Conservation (phyloP, 371 early-diverging fungal species). For the Phascolomyces articulosus region DNA sequence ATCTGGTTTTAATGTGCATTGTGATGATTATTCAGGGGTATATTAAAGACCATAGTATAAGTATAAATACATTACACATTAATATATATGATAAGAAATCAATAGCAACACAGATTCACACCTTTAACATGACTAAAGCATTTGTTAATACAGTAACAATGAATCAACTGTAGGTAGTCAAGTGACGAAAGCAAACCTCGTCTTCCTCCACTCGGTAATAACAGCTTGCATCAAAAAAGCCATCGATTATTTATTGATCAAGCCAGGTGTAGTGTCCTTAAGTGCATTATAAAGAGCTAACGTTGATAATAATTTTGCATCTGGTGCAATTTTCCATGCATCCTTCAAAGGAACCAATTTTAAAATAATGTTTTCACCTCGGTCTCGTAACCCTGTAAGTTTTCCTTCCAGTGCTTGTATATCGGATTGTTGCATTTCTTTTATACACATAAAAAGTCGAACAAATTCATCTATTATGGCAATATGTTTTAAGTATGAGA, state of each 20-base stretch:
- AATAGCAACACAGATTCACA: too few relatives aligned
- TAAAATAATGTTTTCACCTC: constrained; percentile 80
- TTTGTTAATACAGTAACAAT: too few relatives aligned
- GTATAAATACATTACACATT: too few relatives aligned
- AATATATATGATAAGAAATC: too few relatives aligned
- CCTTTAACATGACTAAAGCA: too few relatives aligned
- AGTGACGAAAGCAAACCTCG: too few relatives aligned
- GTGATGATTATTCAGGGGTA: too few relatives aligned
- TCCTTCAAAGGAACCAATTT: constrained; percentile 66
- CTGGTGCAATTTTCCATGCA: constrained; percentile 68
- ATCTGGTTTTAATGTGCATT: too few relatives aligned
- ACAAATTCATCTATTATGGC: constrained; percentile 82
- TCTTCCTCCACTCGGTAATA: too few relatives aligned
- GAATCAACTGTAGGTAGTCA: too few relatives aligned
- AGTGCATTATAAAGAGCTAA: constrained; percentile 68
- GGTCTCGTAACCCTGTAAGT: constrained; percentile 72
- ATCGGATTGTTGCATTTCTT: constrained; percentile 54
- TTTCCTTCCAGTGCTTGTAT: constrained; percentile 65
- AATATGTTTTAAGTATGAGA: too few relatives aligned
- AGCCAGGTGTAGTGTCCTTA: constrained; percentile 17
- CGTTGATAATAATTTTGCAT: constrained; percentile 76
- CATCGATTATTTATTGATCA: neutral
- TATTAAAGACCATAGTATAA: too few relatives aligned
- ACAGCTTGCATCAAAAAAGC: neutral
- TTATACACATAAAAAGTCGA: constrained; percentile 70